Percentiles rank a stretch among this genome's conserved stretches.
phyloP scores from a whole-genome alignment of 306 rosid species.

The Quercus wislizeni region DNA sequence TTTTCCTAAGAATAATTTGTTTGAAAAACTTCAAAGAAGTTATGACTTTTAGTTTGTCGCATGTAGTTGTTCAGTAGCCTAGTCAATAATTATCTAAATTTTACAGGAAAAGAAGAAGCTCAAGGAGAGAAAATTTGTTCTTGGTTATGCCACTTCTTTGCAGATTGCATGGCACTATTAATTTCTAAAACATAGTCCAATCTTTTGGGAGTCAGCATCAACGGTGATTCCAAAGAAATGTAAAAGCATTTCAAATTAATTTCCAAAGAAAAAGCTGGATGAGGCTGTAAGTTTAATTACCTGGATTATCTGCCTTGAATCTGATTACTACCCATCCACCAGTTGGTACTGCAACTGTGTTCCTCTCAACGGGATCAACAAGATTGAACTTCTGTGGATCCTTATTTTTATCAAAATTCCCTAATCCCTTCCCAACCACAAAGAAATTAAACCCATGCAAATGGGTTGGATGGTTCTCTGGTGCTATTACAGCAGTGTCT shows the following conservation, averaged over 20 bases:
- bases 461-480: conserved; percentile 74
- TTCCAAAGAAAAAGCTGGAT: too few relatives aligned
- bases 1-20: too few relatives aligned
- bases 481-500: conserved; percentile 62
- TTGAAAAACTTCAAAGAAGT: background rate
- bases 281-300: conserved; percentile 21
- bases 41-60: background rate
- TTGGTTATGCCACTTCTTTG: background rate
- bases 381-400: conserved; percentile 57
- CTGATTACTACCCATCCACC: conserved; percentile 78
- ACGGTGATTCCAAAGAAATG: background rate
- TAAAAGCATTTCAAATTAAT: too few relatives aligned
- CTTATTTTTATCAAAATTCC: conserved; percentile 61
- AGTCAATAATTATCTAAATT: background rate
- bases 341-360: conserved; percentile 64
- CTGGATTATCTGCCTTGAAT: conserved; percentile 80
- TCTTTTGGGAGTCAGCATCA: background rate
- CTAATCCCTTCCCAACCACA: conserved; percentile 62
- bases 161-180: background rate
- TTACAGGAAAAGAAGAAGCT: background rate
- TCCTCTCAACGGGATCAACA: conserved; percentile 73
- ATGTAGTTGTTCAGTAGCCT: background rate
- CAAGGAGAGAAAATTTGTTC: background rate
- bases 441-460: conserved; percentile 72
- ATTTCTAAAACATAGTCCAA: background rate